Percentiles rank a stretch among this genome's conserved stretches.
Evolutionary conservation across 148 eudicot genomes (phyloP).

Genomic region (Rhododendron henanense): DNA sequence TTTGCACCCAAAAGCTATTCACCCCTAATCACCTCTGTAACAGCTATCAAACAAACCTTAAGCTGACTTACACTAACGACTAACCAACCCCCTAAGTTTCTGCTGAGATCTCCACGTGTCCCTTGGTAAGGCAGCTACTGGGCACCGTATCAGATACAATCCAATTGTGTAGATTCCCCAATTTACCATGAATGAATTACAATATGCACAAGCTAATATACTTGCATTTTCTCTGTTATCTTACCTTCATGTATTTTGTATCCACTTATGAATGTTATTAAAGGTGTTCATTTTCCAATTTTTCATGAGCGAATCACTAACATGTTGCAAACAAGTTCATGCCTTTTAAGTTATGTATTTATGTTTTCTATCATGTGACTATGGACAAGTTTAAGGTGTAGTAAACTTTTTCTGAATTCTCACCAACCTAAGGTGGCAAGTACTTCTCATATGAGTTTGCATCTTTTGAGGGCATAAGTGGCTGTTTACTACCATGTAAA

Average conservation of each 20-base stretch:
- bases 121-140: background rate
- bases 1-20: background rate
- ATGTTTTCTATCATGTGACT: background rate
- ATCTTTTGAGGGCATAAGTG: background rate
- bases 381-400: background rate
- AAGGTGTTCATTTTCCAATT: background rate
- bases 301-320: background rate
- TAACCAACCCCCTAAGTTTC: background rate
- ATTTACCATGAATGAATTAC: background rate
- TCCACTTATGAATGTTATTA: background rate
- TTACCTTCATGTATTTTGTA: background rate
- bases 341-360: background rate
- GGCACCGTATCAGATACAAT: background rate
- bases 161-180: background rate
- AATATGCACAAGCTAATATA: background rate
- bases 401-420: background rate
- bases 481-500: background rate
- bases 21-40: background rate
- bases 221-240: background rate
- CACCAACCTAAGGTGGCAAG: background rate
- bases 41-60: background rate
- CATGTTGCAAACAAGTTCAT: background rate
- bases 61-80: background rate
- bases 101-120: background rate
- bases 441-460: background rate